Evolutionary conservation across 1,139 yeast genomes (phyloP), one percentile per base, ranked within the genome.

Genomic region (Eremothecium gossypii): DNA sequence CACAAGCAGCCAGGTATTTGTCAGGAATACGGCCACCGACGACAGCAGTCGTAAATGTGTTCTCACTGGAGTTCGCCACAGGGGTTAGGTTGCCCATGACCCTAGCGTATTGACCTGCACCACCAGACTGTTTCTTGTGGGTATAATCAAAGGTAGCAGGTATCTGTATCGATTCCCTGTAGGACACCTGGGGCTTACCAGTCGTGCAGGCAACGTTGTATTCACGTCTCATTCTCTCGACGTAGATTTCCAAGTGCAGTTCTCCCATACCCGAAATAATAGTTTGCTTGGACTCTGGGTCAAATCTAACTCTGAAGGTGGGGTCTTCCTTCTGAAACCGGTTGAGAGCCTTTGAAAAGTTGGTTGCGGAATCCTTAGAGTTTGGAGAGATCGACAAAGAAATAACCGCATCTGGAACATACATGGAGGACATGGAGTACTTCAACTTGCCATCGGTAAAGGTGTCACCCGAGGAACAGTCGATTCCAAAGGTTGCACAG

Each of bases 391-490:
- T 83, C 12, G 96, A 83, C 45, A 93, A 71, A 3, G 97, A 91
- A 47, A 91, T 89, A 50, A 93, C 98, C 0, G 98, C 96, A 65
- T 91, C 98, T 5, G 98, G 98, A 47, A 91, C 97, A 67, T 74
- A 91, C 98, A 91, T 91, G 7, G 97, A 85, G 46, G 94, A 79
- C 97, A 91, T 89, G 47, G 96, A 81, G 56, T 83, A 82, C 52
- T 79, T 72, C 46, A 79, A 70, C 38, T 75, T 74, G 40, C 94
- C 89, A 57, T 83, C 93, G 41, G 95, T 83, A 66, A 91, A 91
- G 8, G 97, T 87, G 63, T 91, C 98, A 60, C 99, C 99, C 8
- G 98, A 93, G n/a, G 97, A 83, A 74, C 99, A 91, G 65, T 93
- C 98, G 55, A 91, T 83, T 67, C 99, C 99, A 58, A 93, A 91